phyloP scores from a whole-genome alignment of 805 yeast species.

The Saccharomycopsis sp. region DNA sequence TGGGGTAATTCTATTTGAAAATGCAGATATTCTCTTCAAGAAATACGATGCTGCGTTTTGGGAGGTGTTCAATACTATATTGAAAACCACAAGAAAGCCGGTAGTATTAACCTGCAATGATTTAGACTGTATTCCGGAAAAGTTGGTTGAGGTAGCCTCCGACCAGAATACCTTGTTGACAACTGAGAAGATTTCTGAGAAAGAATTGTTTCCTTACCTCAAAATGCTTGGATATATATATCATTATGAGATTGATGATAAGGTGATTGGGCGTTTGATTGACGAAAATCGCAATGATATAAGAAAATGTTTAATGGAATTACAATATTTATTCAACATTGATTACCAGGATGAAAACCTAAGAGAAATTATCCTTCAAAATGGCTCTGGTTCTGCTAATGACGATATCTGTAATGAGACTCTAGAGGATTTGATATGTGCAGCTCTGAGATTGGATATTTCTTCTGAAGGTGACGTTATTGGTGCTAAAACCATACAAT shows the following conservation, averaged over 20 bases:
- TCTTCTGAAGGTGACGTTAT: not conserved
- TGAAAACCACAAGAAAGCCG: slow-evolving; percentile 61
- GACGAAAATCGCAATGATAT: slow-evolving; percentile 34
- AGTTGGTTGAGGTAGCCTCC: slow-evolving; percentile 39
- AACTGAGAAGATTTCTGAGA: slow-evolving; percentile 25
- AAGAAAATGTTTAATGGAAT: slow-evolving; percentile 38
- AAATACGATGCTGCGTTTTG: slow-evolving; percentile 76
- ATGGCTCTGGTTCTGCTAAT: not conserved
- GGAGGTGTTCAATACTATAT: slow-evolving; percentile 57
- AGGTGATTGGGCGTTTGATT: slow-evolving; percentile 29
- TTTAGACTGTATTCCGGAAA: slow-evolving; percentile 39
- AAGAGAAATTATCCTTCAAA: slow-evolving; percentile 1
- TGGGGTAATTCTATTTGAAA: slow-evolving; percentile 76
- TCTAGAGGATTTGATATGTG: not conserved
- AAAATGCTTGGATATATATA: slow-evolving; percentile 34
- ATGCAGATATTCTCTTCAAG: slow-evolving; percentile 74
- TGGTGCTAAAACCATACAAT: not conserved
- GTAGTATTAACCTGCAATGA: slow-evolving; percentile 60
- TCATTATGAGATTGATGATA: slow-evolving; percentile 31
- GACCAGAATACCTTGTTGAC: slow-evolving; percentile 36
- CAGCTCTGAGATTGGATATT: not conserved
- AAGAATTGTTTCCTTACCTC: slow-evolving; percentile 32
- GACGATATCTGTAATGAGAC: not conserved
- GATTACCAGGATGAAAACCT: not conserved
- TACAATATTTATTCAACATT: slow-evolving; percentile 36